Conservation (phyloP, 768 basidiomycete genomes). For the Auricularia auricula-judae region DNA sequence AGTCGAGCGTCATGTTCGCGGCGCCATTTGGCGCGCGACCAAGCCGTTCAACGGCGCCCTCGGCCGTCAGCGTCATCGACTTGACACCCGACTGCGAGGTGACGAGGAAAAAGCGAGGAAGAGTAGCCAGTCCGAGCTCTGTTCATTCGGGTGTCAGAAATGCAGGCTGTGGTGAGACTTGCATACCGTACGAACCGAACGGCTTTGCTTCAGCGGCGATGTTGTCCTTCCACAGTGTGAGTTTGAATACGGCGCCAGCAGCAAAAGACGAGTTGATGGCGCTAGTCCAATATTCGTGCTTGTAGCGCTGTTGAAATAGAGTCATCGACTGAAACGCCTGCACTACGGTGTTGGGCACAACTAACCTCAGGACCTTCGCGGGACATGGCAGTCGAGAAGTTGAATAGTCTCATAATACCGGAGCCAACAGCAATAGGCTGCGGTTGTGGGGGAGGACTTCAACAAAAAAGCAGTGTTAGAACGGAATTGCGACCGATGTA, state of each 20-base stretch:
- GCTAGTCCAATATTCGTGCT: slow-evolving; percentile 44
- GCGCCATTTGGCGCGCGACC: slow-evolving; percentile 20
- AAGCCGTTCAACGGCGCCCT: slow-evolving; percentile 62
- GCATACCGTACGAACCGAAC: slow-evolving; percentile 47
- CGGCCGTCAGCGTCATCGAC: slow-evolving; percentile 69
- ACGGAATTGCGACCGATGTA: too few species aligned
- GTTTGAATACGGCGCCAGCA: slow-evolving; percentile 58
- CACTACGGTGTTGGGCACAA: slow-evolving; percentile 4
- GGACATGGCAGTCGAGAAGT: slow-evolving; percentile 59
- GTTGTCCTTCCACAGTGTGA: slow-evolving; percentile 85
- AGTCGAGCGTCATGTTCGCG: slow-evolving; percentile 42
- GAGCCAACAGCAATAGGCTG: slow-evolving; percentile 31
- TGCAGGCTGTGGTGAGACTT: neutral
- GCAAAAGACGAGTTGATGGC: slow-evolving; percentile 63
- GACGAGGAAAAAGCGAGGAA: slow-evolving; percentile 77
- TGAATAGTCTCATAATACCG: slow-evolving; percentile 50
- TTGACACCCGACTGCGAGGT: slow-evolving; percentile 78
- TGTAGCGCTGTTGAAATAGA: slow-evolving; percentile 7
- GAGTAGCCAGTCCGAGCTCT: slow-evolving; percentile 74
- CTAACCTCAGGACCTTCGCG: slow-evolving; percentile 38
- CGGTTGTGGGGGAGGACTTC: neutral
- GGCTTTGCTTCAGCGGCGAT: slow-evolving; percentile 69
- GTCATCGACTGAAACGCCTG: neutral
- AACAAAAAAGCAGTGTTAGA: neutral
- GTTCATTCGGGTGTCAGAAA: slow-evolving; percentile 1